phyloP scores from a whole-genome alignment of 768 basidiomycete species.

The Holtermannia corniformis region DNA sequence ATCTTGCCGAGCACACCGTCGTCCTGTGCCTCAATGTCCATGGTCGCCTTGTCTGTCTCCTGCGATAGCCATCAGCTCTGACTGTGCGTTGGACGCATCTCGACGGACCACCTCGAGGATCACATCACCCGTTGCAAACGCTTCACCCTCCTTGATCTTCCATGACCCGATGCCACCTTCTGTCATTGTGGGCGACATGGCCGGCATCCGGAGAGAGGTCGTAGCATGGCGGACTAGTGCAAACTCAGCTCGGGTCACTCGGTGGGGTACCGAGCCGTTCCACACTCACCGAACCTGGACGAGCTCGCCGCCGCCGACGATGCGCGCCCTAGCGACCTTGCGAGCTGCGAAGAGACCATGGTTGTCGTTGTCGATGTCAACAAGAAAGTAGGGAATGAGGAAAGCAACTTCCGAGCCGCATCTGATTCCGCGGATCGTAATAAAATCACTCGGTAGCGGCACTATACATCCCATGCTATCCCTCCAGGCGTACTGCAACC shows the following conservation, averaged over 20 bases:
- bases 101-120: slow-evolving; percentile 71
- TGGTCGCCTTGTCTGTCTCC: slow-evolving; percentile 43
- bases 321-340: neutral
- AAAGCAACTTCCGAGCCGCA: too few relatives aligned
- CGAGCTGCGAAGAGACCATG: neutral
- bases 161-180: slow-evolving; percentile 84
- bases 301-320: neutral
- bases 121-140: slow-evolving; percentile 71
- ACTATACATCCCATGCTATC: too few relatives aligned
- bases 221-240: slow-evolving; percentile 46
- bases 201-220: slow-evolving; percentile 78
- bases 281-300: neutral
- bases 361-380: too few relatives aligned
- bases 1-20: slow-evolving; percentile 43
- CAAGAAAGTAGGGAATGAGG: too few relatives aligned
- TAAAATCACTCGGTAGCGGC: too few relatives aligned
- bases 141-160: slow-evolving; percentile 79
- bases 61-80: slow-evolving; percentile 4
- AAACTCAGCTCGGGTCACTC: neutral
- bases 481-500: too few relatives aligned
- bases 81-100: neutral
- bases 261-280: neutral
- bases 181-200: slow-evolving; percentile 96
- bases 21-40: slow-evolving; percentile 43
- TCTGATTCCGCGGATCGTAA: too few relatives aligned